phyloP scores from a whole-genome alignment of 176 grass and related monocot species.

The Oryza glumipatula region DNA sequence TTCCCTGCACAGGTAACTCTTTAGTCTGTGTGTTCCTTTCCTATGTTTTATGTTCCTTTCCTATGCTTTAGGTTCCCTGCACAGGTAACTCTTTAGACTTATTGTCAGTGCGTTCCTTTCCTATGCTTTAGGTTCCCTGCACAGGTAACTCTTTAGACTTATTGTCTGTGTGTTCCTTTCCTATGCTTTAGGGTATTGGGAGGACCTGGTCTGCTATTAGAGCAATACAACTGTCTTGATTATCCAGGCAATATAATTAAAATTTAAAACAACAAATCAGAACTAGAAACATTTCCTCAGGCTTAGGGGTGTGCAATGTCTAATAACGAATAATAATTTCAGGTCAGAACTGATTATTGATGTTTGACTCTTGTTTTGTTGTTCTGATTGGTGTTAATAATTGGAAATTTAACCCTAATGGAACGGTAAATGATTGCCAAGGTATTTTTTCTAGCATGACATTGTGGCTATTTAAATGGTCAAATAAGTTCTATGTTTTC shows the following conservation, averaged over 20 bases:
- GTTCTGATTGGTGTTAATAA: not conserved
- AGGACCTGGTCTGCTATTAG: not conserved
- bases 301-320: not conserved
- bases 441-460: not conserved
- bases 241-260: not conserved
- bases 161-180: not conserved
- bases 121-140: conserved; percentile 42
- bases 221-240: not conserved
- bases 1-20: conserved; percentile 73
- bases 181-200: conserved; percentile 12
- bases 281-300: not conserved
- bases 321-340: not conserved
- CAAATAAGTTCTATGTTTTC: not conserved
- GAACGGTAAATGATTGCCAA: not conserved
- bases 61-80: too few species aligned
- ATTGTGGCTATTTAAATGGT: not conserved
- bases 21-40: not conserved
- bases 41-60: too few species aligned
- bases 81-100: too few species aligned
- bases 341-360: not conserved
- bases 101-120: too few species aligned
- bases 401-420: conserved; percentile 12
- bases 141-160: conserved; percentile 52
- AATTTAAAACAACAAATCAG: not conserved
- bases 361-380: not conserved